Evolutionary conservation across 805 yeast species (phyloP).

Genomic region (Candida oleophila): DNA sequence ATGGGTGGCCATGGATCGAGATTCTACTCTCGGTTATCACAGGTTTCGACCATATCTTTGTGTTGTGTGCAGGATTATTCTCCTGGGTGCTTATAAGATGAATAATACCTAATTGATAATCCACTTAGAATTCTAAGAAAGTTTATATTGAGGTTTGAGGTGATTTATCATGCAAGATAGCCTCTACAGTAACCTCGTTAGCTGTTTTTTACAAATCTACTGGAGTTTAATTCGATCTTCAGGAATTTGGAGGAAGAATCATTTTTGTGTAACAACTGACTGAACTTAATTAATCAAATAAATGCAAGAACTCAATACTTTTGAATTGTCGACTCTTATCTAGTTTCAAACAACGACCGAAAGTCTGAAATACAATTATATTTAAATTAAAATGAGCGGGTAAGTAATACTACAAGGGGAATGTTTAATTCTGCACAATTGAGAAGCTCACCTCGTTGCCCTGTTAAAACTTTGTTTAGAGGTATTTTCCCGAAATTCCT

Average conservation of each 20-base stretch:
- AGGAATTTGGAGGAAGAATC: neutral
- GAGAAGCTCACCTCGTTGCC: neutral
- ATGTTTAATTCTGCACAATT: neutral
- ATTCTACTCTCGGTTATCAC: neutral
- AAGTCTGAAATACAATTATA: no score
- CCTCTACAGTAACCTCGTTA: no score
- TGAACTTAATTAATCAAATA: neutral
- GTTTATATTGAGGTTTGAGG: no score
- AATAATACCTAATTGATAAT: no score
- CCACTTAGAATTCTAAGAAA: no score
- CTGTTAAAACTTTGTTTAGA: no score
- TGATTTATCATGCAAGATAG: no score
- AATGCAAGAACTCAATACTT: neutral
- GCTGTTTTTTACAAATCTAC: neutral
- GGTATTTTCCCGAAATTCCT: neutral
- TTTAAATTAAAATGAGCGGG: slow-evolving; percentile 44
- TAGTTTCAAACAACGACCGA: neutral
- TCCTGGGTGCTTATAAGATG: no score
- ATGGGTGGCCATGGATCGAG: no score
- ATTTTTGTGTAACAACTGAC: neutral
- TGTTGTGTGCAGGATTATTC: neutral
- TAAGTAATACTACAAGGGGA: slow-evolving; percentile 18
- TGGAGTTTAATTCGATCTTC: no score
- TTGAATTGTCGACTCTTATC: neutral
- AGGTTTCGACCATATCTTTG: neutral